Base-by-base conservation (phyloP, 768 basidiomycete genomes). In the Phanerochaete sordida region DNA sequence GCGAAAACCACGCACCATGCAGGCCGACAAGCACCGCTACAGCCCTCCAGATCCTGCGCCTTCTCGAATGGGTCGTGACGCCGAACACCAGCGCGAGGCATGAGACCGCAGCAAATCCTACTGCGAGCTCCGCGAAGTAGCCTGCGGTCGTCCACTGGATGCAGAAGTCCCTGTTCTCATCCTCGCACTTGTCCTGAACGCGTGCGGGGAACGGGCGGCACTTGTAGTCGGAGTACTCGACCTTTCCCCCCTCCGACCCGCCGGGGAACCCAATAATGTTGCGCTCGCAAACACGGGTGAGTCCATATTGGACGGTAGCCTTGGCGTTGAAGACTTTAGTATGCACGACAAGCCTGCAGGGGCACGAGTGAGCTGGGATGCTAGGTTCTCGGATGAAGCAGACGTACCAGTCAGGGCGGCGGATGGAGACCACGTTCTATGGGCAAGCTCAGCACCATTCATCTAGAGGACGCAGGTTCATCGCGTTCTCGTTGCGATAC, bases 11-110 rank as follows among this genome's bases (percentile, higher is more conserved):
- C 74, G 46, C 64, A 87, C 89, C 81, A 66, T 89, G 85, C 21
- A 90, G 66, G 16, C 83, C 71, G 13, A 89, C 75, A 11, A 92
- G 71, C 16, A 82, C 83, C 8, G 87, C 88, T 1, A 87, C 86
- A 1, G 83, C 86, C 68, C 81, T 84, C 90, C 90, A 92, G 31
- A 91, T 85, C 63, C 90, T 82, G 59, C 88, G 77, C 64, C 90
- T 78, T 53, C 90, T 78, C 16, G 88, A 88, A 66, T 84, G 84
- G 0, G 90, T 90, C 67, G 81, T 88, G 21, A 90, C 79, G 3
- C 90, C 90, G 59, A 91, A 77, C 44, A 86, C 67, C 50, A 92
- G 77, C 8, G 87, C 75, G 0, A 79, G 66, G 37, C 88, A 72
- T 3, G 87, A 82, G 27, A 85, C 73, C 49, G 75, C 79, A 8